Evolutionary conservation across 2,329 filamentous ascomycete species (phyloP).

Genomic region (Aspergillus pseudoglaucus): DNA sequence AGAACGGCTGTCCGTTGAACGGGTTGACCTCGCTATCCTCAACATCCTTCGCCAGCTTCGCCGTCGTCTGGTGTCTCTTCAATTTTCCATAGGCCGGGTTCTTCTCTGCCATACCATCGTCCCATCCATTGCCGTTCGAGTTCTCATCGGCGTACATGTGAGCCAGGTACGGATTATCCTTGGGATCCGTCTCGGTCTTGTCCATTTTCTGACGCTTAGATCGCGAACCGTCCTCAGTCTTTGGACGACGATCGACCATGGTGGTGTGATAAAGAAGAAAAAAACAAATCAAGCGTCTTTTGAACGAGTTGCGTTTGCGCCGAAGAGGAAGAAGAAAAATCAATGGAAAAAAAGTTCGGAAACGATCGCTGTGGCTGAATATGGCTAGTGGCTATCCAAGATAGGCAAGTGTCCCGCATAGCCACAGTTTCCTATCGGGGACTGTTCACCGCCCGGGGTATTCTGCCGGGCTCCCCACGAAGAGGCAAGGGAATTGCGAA

Average conservation of each 20-base stretch:
- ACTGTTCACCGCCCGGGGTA: conserved; percentile 1
- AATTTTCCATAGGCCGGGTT: conserved; percentile 57
- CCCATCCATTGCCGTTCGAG: conserved; percentile 22
- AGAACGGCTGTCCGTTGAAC: conserved; percentile 72
- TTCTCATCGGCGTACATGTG: conserved; percentile 66
- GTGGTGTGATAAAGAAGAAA: conserved; percentile 10
- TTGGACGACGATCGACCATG: conserved; percentile 55
- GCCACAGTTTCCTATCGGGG: conserved; percentile 17
- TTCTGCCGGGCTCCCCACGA: conserved; percentile 24
- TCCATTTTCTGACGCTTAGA: conserved; percentile 52
- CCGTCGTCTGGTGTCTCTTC: conserved; percentile 73
- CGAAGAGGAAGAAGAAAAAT: conserved; percentile 5
- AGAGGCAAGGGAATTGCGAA: conserved; percentile 13
- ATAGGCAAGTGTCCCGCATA: conserved; percentile 26
- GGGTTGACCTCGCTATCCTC: conserved; percentile 81
- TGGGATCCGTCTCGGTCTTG: conserved; percentile 44
- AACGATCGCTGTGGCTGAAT: background rate
- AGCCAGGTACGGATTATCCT: conserved; percentile 79
- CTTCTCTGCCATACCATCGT: conserved; percentile 13
- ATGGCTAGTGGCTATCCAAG: conserved; percentile 6
- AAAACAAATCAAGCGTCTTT: conserved; percentile 4
- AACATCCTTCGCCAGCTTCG: conserved; percentile 62
- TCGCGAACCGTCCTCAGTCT: conserved; percentile 44
- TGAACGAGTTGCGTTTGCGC: background rate
- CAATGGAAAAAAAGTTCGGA: background rate